Conservation (phyloP, 75 land plant genomes). For the Picea glauca region DNA sequence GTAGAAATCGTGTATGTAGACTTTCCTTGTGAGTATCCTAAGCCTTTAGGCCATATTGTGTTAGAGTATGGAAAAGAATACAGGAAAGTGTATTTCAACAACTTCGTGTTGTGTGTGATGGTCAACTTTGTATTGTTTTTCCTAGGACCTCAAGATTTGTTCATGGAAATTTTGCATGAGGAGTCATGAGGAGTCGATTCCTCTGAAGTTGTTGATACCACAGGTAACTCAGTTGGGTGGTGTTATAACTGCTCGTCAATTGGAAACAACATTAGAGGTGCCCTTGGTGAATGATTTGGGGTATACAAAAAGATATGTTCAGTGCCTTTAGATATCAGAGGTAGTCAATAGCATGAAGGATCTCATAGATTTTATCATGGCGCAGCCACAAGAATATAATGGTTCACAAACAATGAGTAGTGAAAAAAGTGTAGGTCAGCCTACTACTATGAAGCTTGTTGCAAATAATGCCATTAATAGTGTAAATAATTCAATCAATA, state of each 20-base stretch:
- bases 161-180: constrained; percentile 80
- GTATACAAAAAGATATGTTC: constrained; percentile 77
- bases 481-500: constrained; percentile 36
- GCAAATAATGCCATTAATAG: constrained; percentile 30
- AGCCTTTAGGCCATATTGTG: constrained; percentile 78
- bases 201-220: constrained; percentile 55
- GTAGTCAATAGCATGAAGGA: constrained; percentile 94
- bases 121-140: constrained; percentile 78
- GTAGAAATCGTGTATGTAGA: constrained; percentile 92
- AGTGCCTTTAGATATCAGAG: constrained; percentile 89
- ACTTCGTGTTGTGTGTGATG: constrained; percentile 92
- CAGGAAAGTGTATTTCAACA: constrained; percentile 97
- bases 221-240: constrained; percentile 82
- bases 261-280: constrained; percentile 85
- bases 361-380: constrained; percentile 72
- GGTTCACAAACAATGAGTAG: constrained; percentile 33
- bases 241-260: constrained; percentile 25
- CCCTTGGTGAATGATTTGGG: constrained; percentile 74
- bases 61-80: constrained; percentile 86
- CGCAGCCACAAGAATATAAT: constrained; percentile 10
- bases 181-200: constrained; percentile 73
- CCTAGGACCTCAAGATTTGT: constrained; percentile 81
- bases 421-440: constrained; percentile 21
- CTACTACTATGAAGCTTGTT: constrained; percentile 20
- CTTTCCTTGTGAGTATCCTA: constrained; percentile 77